These are phyloP conservation scores for Colletotrichum orchidophilum DNA, from an alignment of 2,329 filamentous ascomycete species.

Conservation along the genomic window DNA sequence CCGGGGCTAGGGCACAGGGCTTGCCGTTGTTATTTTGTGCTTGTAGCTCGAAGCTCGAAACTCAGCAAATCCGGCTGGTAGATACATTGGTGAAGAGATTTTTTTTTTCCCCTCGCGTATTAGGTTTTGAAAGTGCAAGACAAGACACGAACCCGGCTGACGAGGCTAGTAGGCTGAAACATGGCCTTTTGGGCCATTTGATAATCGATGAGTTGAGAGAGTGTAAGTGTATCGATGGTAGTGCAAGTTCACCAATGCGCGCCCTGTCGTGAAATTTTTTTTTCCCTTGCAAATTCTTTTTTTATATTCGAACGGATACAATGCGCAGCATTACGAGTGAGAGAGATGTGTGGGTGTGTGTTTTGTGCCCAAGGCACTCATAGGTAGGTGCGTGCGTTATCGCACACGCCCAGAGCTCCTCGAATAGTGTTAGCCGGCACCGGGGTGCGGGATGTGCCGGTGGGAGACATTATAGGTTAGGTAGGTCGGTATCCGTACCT, in stretches of 20 bases:
- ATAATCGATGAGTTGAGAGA: not conserved
- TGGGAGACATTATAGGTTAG: not conserved
- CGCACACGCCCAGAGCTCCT: slow-evolving; percentile 20
- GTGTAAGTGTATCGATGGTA: not conserved
- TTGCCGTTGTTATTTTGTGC: not conserved
- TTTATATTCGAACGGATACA: not conserved
- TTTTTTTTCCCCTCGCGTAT: not conserved
- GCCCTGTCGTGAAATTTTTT: not conserved
- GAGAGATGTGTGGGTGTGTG: not conserved
- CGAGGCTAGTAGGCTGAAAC: not conserved
- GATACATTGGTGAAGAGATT: not conserved
- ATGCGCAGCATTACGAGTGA: not conserved
- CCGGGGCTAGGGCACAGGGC: not conserved
- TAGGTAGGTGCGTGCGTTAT: not conserved
- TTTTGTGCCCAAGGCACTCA: not conserved
- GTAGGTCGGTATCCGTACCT: not conserved
- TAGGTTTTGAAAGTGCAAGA: not conserved
- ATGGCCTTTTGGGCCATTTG: not conserved
- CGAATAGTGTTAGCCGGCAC: slow-evolving; percentile 6
- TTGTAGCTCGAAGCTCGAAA: too few relatives aligned
- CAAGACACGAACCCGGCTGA: not conserved
- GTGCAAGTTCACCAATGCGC: not conserved
- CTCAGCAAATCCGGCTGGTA: too few relatives aligned
- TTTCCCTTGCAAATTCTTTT: not conserved
- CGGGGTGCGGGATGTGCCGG: slow-evolving; percentile 12